Base-by-base conservation (phyloP, 495 filamentous ascomycete genomes). In the Aspergillus biplanus region DNA sequence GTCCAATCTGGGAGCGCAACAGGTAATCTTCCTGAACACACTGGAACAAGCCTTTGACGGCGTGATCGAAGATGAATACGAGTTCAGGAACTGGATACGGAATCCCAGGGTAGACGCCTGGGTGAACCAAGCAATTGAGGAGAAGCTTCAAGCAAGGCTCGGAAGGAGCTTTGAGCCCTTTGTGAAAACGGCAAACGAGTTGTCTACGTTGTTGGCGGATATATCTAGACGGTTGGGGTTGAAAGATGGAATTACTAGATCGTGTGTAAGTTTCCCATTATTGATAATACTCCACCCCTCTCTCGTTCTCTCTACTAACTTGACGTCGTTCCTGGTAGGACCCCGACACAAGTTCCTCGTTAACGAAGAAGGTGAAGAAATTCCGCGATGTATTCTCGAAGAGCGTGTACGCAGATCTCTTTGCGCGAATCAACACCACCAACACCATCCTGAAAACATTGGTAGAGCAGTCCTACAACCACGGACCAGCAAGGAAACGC, bases 11-110 rank as follows among this genome's bases (percentile, higher is more conserved):
- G 21, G 58, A 4, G 67, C 64, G 9, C 71, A 75, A 34, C 58
- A 61, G 6, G 52, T 53, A 3, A 65, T 69, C 0, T 67, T 69
- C 16, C 34, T 71, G 7, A 71, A 74, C 48, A 67, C 65, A 0
- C 35, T 76, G 13, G 67, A 72, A 21, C 52, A 71, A 48, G 59
- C 69, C 6, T 49, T 76, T 5, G 67, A 71, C 5, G 68, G 58
- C 5, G 52, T 73, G 6, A 59, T 73, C 2, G 37, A 67, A 31
- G 62, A 70, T n/a, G 55, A 65, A 7, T 52, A 67, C 46, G 15
- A 63, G 11, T 8, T 66, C 13, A 46, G 15, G 1, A 35, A 63
- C 50, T 3, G 64, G 64, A 12, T 9, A 55, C 21, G 21, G 21
- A 0, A 35, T 6, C 6, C 18, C 18, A 7, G 15, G 15, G 18